phyloP scores from a whole-genome alignment of 2,329 filamentous ascomycete species.

The Cladosporium sphaerospermum region DNA sequence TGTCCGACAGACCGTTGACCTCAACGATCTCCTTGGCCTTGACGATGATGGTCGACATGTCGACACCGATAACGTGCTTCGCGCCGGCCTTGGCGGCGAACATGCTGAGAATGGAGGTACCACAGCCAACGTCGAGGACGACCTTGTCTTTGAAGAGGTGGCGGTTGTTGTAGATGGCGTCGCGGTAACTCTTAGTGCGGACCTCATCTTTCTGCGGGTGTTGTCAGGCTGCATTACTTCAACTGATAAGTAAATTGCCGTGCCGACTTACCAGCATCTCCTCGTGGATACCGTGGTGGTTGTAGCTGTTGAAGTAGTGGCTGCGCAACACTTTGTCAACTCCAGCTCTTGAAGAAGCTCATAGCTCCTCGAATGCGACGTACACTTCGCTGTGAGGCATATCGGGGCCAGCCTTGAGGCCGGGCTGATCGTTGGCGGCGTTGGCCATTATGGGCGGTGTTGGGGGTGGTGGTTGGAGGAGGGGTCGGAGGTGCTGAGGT shows the following conservation, averaged over 20 bases:
- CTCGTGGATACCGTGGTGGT: slow-evolving; percentile 99
- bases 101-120: slow-evolving; percentile 98
- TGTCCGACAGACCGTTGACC: slow-evolving; percentile 84
- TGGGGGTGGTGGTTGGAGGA: background rate
- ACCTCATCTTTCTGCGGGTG: slow-evolving; percentile 86
- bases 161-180: slow-evolving; percentile 94
- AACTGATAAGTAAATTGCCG: background rate
- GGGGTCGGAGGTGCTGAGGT: background rate
- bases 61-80: slow-evolving; percentile 97
- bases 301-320: slow-evolving; percentile 64
- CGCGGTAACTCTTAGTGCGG: slow-evolving; percentile 91
- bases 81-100: slow-evolving; percentile 94
- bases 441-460: background rate
- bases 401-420: slow-evolving; percentile 6
- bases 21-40: slow-evolving; percentile 95
- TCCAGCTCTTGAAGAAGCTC: slow-evolving; percentile 15
- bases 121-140: slow-evolving; percentile 94
- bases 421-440: slow-evolving; percentile 7
- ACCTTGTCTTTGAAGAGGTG: slow-evolving; percentile 89
- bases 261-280: slow-evolving; percentile 81
- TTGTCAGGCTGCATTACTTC: slow-evolving; percentile 9
- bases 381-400: slow-evolving; percentile 96
- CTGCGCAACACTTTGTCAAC: slow-evolving; percentile 5
- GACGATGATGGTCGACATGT: slow-evolving; percentile 99
- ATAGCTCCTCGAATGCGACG: slow-evolving; percentile 87